Conservation (phyloP, 352 stramenopile genomes). For the Pythium coloratum region DNA sequence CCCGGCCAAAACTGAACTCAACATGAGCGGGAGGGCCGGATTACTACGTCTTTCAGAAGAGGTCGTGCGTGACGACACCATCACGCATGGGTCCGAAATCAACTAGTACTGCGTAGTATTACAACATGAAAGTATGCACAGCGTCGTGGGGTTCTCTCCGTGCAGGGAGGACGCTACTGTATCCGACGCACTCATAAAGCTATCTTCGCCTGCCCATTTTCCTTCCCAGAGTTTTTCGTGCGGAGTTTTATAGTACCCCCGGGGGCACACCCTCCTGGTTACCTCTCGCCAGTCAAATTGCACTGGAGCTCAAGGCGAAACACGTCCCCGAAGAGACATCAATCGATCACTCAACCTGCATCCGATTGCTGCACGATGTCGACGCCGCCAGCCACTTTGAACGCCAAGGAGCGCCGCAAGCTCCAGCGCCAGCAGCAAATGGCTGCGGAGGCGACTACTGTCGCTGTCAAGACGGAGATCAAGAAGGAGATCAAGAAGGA, state of each 20-base stretch:
- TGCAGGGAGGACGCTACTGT: too few relatives aligned
- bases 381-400: slow-evolving; percentile 35
- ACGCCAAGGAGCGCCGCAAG: slow-evolving; percentile 60
- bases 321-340: slow-evolving; percentile 23
- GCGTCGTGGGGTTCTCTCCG: too few relatives aligned
- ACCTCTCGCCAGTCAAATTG: slow-evolving; percentile 9
- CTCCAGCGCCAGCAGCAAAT: slow-evolving; percentile 22
- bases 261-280: not conserved
- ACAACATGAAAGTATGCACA: too few relatives aligned
- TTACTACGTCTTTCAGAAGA: too few relatives aligned
- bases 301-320: not conserved
- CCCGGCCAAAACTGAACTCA: too few relatives aligned
- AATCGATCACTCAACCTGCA: not conserved
- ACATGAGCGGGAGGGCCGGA: too few relatives aligned
- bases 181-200: too few relatives aligned
- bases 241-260: not conserved
- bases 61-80: too few relatives aligned
- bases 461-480: not conserved
- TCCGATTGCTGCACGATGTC: slow-evolving; percentile 2
- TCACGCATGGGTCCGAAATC: too few relatives aligned
- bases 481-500: slow-evolving; percentile 19
- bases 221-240: not conserved
- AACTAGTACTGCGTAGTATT: too few relatives aligned
- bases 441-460: not conserved
- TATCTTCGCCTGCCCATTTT: too few relatives aligned